Base-by-base conservation (phyloP, 73 alveolate genomes). In the Paramecium sexaurelia region DNA sequence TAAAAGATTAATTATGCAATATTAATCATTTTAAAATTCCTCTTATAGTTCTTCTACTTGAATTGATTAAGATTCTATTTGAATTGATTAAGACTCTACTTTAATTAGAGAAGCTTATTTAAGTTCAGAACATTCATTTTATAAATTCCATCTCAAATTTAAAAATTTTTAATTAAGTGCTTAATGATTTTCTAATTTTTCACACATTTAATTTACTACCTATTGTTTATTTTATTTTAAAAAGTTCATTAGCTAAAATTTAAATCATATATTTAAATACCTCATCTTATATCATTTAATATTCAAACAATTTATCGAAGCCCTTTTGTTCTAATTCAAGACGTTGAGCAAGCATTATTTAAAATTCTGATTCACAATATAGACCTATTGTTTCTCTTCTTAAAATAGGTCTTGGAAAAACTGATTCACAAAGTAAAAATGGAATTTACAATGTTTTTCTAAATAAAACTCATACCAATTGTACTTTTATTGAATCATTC, bases 271-370 rank as follows among this genome's bases (percentile, higher is more conserved):
- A 2, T 78, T 13, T 26, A 20, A 17, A 40, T 78, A 78, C 90
- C 73, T 78, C 71, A 40, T 78, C 71, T 24, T 40, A 37, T 7
- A 78, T 40, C 9, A 45, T 6, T 78, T 78, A 78, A 24, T n/a
- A 37, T 7, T 78, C 75, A 45, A 78, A 78, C 73, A 39, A 40
- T 22, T 24, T 78, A 41, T 78, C 90, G 17, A 78, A 78, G 0
- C 90, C 90, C 47, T 78, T 78, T 78, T 78, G 41, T 45, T 78
- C 90, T 24, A 22, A 40, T 78, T 78, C 73, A 20, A 78, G 26
- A 24, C 90, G 33, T 24, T 78, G 41, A 29, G 90, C 68, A 7
- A 78, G 41, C 90, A 78, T 78, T 13, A 24, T 33, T 43, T 78
- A 78, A 11, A 40, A 45, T 29, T 78, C 90, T 24, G 75, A 29